Percentiles rank a stretch among this genome's conserved stretches.
phyloP scores from a whole-genome alignment of 2,329 filamentous ascomycete genomes.

The Phoma sp. region DNA sequence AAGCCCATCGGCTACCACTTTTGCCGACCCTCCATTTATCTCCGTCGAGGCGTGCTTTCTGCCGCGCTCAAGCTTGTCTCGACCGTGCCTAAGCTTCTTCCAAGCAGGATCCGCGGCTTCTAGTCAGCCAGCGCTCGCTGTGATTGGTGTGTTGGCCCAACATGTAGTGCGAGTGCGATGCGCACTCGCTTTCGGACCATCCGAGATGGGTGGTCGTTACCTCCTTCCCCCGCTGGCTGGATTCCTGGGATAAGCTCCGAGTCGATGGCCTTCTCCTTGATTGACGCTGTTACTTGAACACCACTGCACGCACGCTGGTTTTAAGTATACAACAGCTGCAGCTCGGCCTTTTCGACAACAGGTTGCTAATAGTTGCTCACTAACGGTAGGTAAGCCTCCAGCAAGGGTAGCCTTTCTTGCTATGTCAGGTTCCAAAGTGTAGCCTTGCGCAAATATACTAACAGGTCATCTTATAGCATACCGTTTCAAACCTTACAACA shows the following conservation, averaged over 20 bases:
- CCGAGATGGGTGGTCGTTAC: not conserved
- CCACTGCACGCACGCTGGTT: not conserved
- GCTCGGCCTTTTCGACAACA: not conserved
- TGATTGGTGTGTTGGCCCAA: not conserved
- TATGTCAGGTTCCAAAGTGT: not conserved
- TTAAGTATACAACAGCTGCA: not conserved
- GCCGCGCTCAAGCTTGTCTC: slow-evolving; percentile 6
- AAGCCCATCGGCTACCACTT: not conserved
- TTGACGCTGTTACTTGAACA: not conserved
- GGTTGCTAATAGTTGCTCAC: not conserved
- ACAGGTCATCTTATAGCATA: not conserved
- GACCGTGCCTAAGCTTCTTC: not conserved
- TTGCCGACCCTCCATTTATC: slow-evolving; percentile 13
- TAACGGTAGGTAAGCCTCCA: not conserved
- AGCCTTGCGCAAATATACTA: not conserved
- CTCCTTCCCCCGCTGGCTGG: not conserved
- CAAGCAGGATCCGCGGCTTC: not conserved
- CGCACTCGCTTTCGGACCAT: slow-evolving; percentile 8
- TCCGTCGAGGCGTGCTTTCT: slow-evolving; percentile 2
- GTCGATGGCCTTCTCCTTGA: not conserved
- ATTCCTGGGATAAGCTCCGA: not conserved
- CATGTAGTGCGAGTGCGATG: not conserved
- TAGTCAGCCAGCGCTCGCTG: not conserved
- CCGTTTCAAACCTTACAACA: slow-evolving; percentile 9
- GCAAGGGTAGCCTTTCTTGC: not conserved